Percentiles rank a stretch among this genome's conserved stretches.
These are phyloP conservation scores for Raddia distichophylla DNA, from an alignment of 176 grass and related monocot genomes.

Conservation along the genomic window DNA sequence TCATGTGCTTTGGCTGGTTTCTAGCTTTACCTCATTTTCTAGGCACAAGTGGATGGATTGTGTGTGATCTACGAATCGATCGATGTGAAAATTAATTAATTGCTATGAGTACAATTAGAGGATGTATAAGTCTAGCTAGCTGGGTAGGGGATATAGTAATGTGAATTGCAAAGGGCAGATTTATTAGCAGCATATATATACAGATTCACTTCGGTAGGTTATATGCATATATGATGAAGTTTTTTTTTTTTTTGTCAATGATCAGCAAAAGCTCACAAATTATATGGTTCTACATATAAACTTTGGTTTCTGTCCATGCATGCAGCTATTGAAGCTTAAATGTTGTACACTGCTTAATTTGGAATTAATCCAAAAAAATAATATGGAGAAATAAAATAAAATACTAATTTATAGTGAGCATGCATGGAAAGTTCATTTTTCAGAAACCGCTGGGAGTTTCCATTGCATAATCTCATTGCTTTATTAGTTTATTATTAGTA, in stretches of 20 bases:
- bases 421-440: not conserved
- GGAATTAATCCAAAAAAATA: not conserved
- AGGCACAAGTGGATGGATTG: slow-evolving; percentile 8
- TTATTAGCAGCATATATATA: not conserved
- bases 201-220: not conserved
- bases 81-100: not conserved
- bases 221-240: not conserved
- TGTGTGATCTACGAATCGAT: slow-evolving; percentile 16
- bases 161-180: not conserved
- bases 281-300: not conserved
- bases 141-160: not conserved
- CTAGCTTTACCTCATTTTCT: slow-evolving; percentile 7
- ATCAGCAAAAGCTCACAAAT: not conserved
- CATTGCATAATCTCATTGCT: slow-evolving; percentile 18
- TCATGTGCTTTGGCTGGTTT: slow-evolving; percentile 29
- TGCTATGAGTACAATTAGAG: not conserved
- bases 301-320: not conserved
- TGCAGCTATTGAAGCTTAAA: not conserved
- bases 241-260: not conserved
- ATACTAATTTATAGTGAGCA: not conserved
- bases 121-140: not conserved
- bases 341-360: not conserved
- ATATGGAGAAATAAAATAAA: not conserved
- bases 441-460: not conserved
- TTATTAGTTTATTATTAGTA: not conserved